phyloP scores from a whole-genome alignment of 176 grass and related monocot species.

The Cenchrus americanus region DNA sequence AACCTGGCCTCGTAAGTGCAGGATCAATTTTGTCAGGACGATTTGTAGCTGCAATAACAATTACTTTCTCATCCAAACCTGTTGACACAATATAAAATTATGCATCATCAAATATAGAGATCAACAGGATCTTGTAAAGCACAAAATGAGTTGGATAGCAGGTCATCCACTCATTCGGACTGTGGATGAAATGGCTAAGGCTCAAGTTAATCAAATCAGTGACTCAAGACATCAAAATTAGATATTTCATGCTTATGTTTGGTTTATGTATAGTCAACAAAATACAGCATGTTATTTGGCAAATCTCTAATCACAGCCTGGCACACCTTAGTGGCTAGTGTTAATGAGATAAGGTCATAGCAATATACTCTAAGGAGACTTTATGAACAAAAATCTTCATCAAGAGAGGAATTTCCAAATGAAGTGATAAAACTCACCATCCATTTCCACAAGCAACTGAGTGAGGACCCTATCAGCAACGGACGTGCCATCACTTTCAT shows the following conservation, averaged over 20 bases:
- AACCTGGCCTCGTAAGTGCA: conserved; percentile 90
- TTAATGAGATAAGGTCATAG: neutral
- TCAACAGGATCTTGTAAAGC: neutral
- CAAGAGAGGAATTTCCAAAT: conserved; percentile 1
- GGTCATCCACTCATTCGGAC: neutral
- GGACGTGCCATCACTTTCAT: conserved; percentile 66
- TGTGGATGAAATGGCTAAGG: conserved; percentile 1
- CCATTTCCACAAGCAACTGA: conserved; percentile 94
- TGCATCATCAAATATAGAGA: neutral
- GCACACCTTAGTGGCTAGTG: neutral
- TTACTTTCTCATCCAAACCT: conserved; percentile 83
- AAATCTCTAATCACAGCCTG: neutral
- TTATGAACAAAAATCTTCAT: conserved; percentile 3
- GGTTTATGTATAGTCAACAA: neutral
- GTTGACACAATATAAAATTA: conserved; percentile 42
- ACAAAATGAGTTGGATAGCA: neutral
- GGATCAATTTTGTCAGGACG: conserved; percentile 82
- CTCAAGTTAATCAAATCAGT: neutral
- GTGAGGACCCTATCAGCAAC: conserved; percentile 84
- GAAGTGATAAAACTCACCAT: conserved; percentile 61
- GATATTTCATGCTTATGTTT: conserved; percentile 33
- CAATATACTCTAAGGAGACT: neutral
- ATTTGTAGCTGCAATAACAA: conserved; percentile 33
- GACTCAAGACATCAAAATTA: conserved; percentile 22
- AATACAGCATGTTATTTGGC: neutral